Evolutionary conservation across 306 rosid species (phyloP), one percentile per base, ranked within the genome.

Genomic region (Cucurbita ficifolia): DNA sequence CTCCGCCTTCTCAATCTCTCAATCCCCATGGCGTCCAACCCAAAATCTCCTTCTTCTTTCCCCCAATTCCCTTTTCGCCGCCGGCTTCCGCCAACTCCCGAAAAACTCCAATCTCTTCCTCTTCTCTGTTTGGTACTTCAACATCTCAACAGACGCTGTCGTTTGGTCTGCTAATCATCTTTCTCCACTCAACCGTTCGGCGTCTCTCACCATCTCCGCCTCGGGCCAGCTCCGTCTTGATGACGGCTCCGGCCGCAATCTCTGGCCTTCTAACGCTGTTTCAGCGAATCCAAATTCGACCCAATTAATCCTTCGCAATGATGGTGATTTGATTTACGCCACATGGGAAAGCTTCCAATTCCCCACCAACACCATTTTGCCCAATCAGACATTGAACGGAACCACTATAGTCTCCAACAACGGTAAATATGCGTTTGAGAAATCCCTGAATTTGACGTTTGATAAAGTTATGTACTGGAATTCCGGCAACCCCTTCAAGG

Each of bases 281-380:
- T 72, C 46, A 1, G 60, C 48, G 2, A 49, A 24, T 13, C 24
- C 73, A 48, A 48, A 68, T 45, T 68, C 36, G 46, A 61, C 88
- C 2, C 40, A 18, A 1, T 90, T 85, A 53, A 8, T 22, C 56
- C 87, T 90, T n/a, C 4, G 1, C 1, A 1, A 86, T 51, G 39
- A 38, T 6, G 97, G 94, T 0, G 82, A 81, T 65, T 54, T 93
- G 40, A 72, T 62, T 5, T 90, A 78, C 62, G 88, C 84, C 0
- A 11, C 14, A 10, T 90, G 89, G 94, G 64, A 19, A 10, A 90
- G 96, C 75, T 94, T 94, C 65, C 2, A 5, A 0, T 73, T 69
- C 48, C 97, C 96, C 0, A 86, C 92, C 3, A 85, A 88, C 64
- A 90, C 92, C 1, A 57, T 85, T 13, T 75, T 90, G 48, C 84